These are phyloP conservation scores for Candida xiaguanensis DNA, from an alignment of 805 yeast genomes.

Conservation along the genomic window DNA sequence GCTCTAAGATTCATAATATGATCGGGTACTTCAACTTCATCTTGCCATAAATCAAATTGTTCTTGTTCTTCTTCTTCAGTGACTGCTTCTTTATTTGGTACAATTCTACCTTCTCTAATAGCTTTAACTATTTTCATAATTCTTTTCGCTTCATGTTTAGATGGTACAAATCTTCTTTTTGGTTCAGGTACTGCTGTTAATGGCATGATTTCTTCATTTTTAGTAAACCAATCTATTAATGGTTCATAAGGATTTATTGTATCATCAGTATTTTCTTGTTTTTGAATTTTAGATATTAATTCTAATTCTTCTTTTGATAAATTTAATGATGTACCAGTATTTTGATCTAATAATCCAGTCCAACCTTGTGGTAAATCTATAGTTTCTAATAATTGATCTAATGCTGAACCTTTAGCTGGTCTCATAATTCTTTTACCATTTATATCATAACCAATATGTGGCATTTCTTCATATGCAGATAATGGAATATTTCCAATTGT, in stretches of 20 bases:
- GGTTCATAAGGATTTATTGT: slow-evolving; percentile 86
- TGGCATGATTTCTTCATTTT: slow-evolving; percentile 83
- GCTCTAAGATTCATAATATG: slow-evolving; percentile 92
- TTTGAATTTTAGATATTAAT: slow-evolving; percentile 79
- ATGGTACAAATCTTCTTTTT: slow-evolving; percentile 92
- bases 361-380: slow-evolving; percentile 97
- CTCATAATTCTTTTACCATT: slow-evolving; percentile 98
- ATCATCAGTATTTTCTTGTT: slow-evolving; percentile 80
- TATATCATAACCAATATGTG: slow-evolving; percentile 94
- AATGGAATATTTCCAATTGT: slow-evolving; percentile 93
- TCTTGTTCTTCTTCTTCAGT: slow-evolving; percentile 47
- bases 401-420: slow-evolving; percentile 95
- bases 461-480: slow-evolving; percentile 93
- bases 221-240: slow-evolving; percentile 92
- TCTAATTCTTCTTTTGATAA: slow-evolving; percentile 85
- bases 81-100: slow-evolving; percentile 63
- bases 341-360: slow-evolving; percentile 92
- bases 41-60: slow-evolving; percentile 81
- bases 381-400: slow-evolving; percentile 82
- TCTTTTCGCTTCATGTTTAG: slow-evolving; percentile 93
- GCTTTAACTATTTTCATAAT: slow-evolving; percentile 96
- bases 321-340: slow-evolving; percentile 82
- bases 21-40: slow-evolving; percentile 51
- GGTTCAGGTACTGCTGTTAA: slow-evolving; percentile 94
- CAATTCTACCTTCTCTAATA: slow-evolving; percentile 91